phyloP scores from a whole-genome alignment of 2,329 filamentous ascomycete species.

The Penicillium sp. region DNA sequence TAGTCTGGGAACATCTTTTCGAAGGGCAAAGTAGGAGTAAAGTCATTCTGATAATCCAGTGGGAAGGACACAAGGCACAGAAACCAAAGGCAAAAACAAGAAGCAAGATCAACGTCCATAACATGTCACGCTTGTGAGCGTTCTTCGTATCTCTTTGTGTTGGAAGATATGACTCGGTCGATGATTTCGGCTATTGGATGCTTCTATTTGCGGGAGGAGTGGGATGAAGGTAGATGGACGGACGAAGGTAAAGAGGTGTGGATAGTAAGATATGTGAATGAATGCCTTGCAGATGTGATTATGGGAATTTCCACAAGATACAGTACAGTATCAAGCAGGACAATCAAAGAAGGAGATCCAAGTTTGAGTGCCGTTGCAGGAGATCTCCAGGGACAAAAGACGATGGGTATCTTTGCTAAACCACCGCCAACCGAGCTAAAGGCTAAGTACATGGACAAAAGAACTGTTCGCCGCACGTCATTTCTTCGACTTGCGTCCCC shows the following conservation, averaged over 20 bases:
- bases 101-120: background rate
- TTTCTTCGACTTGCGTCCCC: constrained; percentile 58
- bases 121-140: background rate
- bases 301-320: background rate
- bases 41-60: background rate
- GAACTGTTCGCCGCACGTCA: constrained; percentile 21
- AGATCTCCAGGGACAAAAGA: background rate
- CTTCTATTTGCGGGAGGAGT: background rate
- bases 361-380: background rate
- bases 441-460: constrained; percentile 2
- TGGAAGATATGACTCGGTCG: background rate
- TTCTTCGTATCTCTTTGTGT: background rate
- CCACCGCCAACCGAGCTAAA: constrained; percentile 1
- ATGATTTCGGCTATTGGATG: background rate
- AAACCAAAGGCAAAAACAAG: background rate
- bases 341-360: background rate
- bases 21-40: background rate
- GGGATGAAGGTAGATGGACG: background rate
- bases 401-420: constrained; percentile 14
- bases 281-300: background rate
- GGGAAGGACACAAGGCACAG: background rate
- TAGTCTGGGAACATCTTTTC: background rate
- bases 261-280: background rate
- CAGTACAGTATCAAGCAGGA: background rate
- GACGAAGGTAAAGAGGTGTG: background rate